Conservation (phyloP, 2,329 filamentous ascomycete genomes). For the Diaporthe citriasiana region DNA sequence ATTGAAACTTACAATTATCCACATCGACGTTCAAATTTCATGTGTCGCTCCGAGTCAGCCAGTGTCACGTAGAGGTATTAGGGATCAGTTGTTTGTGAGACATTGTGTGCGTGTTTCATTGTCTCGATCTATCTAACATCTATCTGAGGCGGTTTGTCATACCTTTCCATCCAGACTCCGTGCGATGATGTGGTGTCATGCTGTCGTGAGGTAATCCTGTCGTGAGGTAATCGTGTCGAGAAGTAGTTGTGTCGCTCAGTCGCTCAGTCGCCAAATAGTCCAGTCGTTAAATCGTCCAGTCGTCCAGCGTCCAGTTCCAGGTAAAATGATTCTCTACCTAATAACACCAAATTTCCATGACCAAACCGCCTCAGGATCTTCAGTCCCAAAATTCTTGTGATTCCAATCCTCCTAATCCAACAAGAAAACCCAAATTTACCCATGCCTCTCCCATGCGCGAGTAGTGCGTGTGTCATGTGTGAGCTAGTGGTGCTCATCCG, state of each 20-base stretch:
- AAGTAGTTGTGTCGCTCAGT: not conserved
- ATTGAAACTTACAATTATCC: not conserved
- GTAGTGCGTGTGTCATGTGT: not conserved
- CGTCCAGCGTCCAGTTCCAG: no score
- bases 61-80: not conserved
- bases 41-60: no score
- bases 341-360: not conserved
- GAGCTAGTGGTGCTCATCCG: not conserved
- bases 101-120: not conserved
- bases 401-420: not conserved
- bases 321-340: no score
- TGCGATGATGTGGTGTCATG: not conserved
- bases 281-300: not conserved
- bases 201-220: not conserved
- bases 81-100: not conserved
- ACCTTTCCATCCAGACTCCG: no score
- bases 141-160: not conserved
- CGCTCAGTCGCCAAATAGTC: no score
- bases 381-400: not conserved
- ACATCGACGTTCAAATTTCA: not conserved
- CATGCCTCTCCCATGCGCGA: not conserved
- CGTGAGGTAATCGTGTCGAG: not conserved
- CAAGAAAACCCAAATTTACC: not conserved
- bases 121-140: constrained; percentile 8
- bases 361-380: not conserved